Percentiles rank a stretch among this genome's conserved stretches.
Evolutionary conservation across 2,329 filamentous ascomycete species (phyloP).

Genomic region (Aspergillus puulaauensis): DNA sequence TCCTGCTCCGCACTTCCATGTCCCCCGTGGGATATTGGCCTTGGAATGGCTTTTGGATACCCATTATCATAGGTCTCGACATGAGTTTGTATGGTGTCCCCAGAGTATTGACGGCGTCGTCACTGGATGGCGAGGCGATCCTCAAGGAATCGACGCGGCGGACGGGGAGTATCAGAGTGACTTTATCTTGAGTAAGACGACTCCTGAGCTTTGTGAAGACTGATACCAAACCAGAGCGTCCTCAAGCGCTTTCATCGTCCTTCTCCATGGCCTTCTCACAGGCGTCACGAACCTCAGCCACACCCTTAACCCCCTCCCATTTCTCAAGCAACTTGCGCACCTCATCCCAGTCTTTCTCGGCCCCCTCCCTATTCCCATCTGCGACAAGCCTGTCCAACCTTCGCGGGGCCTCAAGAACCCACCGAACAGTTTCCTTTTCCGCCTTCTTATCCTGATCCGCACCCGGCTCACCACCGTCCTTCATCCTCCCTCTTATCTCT

Average conservation of each 20-base stretch:
- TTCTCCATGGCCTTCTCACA: conserved; percentile 41
- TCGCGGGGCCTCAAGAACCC: conserved; percentile 44
- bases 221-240: not conserved
- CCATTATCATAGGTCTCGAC: not conserved
- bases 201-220: not conserved
- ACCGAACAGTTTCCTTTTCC: conserved; percentile 45
- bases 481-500: conserved; percentile 31
- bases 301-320: conserved; percentile 46
- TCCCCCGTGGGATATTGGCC: not conserved
- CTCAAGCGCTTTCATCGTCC: conserved; percentile 25
- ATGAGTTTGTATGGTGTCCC: not conserved
- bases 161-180: not conserved
- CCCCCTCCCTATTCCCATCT: conserved; percentile 40
- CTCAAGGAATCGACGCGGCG: not conserved
- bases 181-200: not conserved
- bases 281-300: conserved; percentile 38
- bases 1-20: not conserved
- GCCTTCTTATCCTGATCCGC: conserved; percentile 20
- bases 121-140: not conserved
- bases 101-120: not conserved
- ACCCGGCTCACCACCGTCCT: conserved; percentile 23
- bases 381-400: conserved; percentile 38
- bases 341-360: conserved; percentile 44
- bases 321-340: conserved; percentile 38
- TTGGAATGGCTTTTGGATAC: not conserved